Conservation (phyloP, 305 asterid species). For the Fraxinus ornus region DNA sequence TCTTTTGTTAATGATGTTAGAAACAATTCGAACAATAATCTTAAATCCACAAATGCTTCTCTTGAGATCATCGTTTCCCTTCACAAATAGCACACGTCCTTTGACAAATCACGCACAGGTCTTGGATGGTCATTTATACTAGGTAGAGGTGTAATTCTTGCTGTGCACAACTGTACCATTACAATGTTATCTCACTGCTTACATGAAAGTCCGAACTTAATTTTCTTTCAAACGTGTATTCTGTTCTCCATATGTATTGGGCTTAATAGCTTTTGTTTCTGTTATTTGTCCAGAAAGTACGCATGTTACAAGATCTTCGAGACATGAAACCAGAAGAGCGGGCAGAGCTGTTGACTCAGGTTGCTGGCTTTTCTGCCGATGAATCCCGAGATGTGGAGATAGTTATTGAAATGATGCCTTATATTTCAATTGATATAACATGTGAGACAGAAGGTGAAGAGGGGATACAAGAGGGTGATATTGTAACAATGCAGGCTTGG, state of each 20-base stretch:
- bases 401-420: constrained; percentile 94
- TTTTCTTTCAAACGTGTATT: neutral
- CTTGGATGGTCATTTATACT: neutral
- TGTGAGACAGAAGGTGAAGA: constrained; percentile 99
- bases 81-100: neutral
- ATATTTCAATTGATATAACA: constrained; percentile 68
- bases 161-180: neutral
- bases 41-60: neutral
- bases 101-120: neutral
- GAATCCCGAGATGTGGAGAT: constrained; percentile 84
- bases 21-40: neutral
- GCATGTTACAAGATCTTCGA: constrained; percentile 77
- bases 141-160: neutral
- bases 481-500: constrained; percentile 97
- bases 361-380: constrained; percentile 64
- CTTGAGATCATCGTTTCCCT: neutral
- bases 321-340: constrained; percentile 80
- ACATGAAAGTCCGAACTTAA: neutral
- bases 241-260: neutral
- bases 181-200: neutral
- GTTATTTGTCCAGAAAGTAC: constrained; percentile 60
- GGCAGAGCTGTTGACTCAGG: constrained; percentile 71
- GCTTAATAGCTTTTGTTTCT: constrained; percentile 15
- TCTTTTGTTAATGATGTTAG: neutral
- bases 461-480: constrained; percentile 96